phyloP scores from a whole-genome alignment of 805 yeast genomes.

The Saccharomycopsis vini region DNA sequence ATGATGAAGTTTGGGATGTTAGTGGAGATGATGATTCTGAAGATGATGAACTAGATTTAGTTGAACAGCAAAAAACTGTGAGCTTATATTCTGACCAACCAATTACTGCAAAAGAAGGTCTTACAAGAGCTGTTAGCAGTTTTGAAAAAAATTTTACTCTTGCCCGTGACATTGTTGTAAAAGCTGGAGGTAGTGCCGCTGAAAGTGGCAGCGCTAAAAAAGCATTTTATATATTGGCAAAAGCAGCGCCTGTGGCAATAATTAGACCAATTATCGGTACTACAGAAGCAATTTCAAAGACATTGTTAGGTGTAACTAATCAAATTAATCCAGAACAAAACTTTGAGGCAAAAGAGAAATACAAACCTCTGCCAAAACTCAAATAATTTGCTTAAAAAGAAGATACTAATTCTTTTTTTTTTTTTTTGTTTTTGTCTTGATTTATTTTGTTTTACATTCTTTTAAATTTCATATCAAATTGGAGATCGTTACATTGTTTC shows the following conservation, averaged over 20 bases:
- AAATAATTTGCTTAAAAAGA: neutral
- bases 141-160: constrained; percentile 57
- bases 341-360: constrained; percentile 55
- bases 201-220: constrained; percentile 59
- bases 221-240: constrained; percentile 58
- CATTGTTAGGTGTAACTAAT: constrained; percentile 77
- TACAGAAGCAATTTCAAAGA: constrained; percentile 77
- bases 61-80: constrained; percentile 34
- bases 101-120: constrained; percentile 55
- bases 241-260: constrained; percentile 71
- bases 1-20: constrained; percentile 19
- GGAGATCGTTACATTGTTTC: neutral
- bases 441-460: neutral
- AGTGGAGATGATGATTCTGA: constrained; percentile 14
- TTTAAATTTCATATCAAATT: neutral
- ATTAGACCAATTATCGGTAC: constrained; percentile 87
- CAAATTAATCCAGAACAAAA: constrained; percentile 62
- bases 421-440: neutral
- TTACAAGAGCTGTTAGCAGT: constrained; percentile 64
- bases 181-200: constrained; percentile 52
- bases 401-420: neutral
- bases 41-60: constrained; percentile 6
- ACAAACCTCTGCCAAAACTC: constrained; percentile 28
- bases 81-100: constrained; percentile 88
- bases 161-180: constrained; percentile 54